Evolutionary conservation across 495 filamentous ascomycete species (phyloP).

Genomic region (Evansstolkia leycettana): DNA sequence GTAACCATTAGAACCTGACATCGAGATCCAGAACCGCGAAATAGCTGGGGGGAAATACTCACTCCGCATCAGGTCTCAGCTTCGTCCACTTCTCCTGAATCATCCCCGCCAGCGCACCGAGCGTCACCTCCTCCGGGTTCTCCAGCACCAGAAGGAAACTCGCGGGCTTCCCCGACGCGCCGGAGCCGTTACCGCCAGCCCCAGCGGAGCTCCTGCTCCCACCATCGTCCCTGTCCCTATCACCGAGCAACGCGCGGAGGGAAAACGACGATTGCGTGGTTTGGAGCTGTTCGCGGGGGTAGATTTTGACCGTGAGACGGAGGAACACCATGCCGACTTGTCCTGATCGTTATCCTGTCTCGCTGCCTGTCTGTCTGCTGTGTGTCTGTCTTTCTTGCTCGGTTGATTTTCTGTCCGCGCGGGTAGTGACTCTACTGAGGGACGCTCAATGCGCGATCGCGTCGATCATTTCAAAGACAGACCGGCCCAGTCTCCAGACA

Average conservation of each 20-base stretch:
- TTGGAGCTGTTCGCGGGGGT: constrained; percentile 15
- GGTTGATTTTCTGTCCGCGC: no score
- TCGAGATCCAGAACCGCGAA: background rate
- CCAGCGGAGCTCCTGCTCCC: constrained; percentile 1
- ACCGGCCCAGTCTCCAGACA: no score
- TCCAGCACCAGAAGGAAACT: constrained; percentile 20
- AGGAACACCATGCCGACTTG: constrained; percentile 25
- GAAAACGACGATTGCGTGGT: constrained; percentile 2
- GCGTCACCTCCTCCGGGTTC: constrained; percentile 17
- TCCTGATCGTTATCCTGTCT: no score
- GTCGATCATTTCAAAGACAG: background rate
- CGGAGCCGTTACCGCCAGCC: background rate
- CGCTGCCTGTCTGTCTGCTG: no score
- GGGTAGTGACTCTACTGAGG: no score
- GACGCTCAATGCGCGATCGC: background rate
- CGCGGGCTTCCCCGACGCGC: constrained; percentile 8
- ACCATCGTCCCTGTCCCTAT: constrained; percentile 7
- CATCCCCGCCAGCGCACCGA: constrained; percentile 18
- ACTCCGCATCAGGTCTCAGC: constrained; percentile 20
- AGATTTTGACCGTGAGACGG: constrained; percentile 25
- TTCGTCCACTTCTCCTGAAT: constrained; percentile 26
- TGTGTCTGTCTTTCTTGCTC: no score
- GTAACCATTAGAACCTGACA: constrained; percentile 1
- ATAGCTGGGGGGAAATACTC: constrained; percentile 5
- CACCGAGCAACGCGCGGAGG: constrained; percentile 4